Evolutionary conservation across 306 rosid genomes (phyloP).

Genomic region (Ceratonia siliqua): DNA sequence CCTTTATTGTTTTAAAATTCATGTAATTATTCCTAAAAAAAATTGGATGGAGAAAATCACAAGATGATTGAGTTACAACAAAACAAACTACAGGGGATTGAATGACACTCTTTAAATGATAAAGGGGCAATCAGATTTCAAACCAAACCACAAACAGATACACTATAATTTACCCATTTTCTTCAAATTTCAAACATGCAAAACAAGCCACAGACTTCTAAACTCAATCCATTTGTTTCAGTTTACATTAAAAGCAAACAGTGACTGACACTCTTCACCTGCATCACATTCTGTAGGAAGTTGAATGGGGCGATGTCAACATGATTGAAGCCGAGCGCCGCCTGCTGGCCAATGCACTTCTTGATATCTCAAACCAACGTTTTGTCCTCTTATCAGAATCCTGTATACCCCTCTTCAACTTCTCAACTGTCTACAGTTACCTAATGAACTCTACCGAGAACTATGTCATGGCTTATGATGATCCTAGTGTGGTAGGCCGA

Average conservation of each 20-base stretch:
- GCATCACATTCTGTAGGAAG: conserved; percentile 46
- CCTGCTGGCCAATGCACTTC: conserved; percentile 75
- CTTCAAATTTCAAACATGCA: neutral
- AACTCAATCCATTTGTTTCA: neutral
- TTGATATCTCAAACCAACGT: conserved; percentile 79
- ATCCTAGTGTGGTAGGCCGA: conserved; percentile 52
- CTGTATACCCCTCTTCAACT: conserved; percentile 80
- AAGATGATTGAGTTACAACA: no score
- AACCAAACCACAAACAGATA: no score
- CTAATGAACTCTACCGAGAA: conserved; percentile 53
- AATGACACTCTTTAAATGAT: no score
- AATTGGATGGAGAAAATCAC: no score
- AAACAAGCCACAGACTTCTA: neutral
- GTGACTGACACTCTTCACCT: neutral
- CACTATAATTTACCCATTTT: no score
- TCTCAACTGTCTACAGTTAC: conserved; percentile 61
- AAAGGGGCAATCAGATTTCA: no score
- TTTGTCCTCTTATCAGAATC: conserved; percentile 80
- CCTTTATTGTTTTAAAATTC: no score
- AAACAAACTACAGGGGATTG: no score
- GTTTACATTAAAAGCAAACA: neutral
- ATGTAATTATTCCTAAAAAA: no score
- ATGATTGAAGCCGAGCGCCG: conserved; percentile 89
- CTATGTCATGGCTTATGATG: conserved; percentile 54
- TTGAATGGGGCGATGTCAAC: conserved; percentile 74